Evolutionary conservation across 306 rosid genomes (phyloP), one percentile per base, ranked within the genome.

Genomic region (Prunus mongolica): DNA sequence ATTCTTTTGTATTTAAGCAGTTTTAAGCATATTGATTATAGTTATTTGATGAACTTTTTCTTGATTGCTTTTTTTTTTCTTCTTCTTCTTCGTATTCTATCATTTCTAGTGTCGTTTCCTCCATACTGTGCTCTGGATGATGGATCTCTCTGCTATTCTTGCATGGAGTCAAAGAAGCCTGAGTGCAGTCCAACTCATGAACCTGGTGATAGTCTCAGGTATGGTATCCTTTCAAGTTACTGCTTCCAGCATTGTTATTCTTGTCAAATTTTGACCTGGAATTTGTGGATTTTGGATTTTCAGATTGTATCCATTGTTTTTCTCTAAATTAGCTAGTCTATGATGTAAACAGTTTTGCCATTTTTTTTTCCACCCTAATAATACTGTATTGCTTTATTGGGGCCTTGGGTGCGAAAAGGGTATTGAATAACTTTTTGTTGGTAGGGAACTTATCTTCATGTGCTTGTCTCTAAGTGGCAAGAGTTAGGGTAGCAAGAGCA

Each of bases 101-200:
- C 65, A 47, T 51, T 67, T 76, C 54, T 67, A 92, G 99, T 87
- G 34, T 89, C 90, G 78, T 91, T 88, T 81, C 98, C 96, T 86
- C 76, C 89, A 72, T 89, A 91, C 65, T 83, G 87, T 65, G 90
- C 85, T 68, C 83, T 81, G 80, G 85, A 89, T 79, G 85, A 86
- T 28, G 99, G 90, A 69, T 88, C 86, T 67, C 75, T 89, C 55
- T 95, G 99, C 84, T 79, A 76, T 81, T 88, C 96, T n/a, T 95
- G 99, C 65, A 64, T 78, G 69, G 97, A 88, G 55, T 71, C 87
- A 24, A 74, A 84, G 65, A 77, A 88, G 57, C 84, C 91, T 57
- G 84, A 77, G 77, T 83, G 72, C 47, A 81, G 67, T 72, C 83
- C 84, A 14, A 61, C 79, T 63, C 79, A 83, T 12, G 81, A 74